Conservation (phyloP, 495 filamentous ascomycete genomes). For the Aspergillus campestris region DNA sequence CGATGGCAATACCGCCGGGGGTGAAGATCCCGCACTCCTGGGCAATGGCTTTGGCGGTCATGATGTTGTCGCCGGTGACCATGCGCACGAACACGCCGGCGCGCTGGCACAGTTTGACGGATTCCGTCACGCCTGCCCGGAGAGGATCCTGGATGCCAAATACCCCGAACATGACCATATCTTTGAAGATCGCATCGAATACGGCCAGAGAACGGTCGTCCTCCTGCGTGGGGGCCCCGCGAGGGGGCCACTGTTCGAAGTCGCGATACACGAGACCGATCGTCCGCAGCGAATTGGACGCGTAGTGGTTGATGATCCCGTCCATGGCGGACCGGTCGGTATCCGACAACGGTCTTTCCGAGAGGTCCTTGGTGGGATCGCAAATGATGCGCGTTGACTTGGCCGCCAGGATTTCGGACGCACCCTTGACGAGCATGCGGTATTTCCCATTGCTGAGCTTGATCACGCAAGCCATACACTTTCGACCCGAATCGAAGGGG, state of each 20-base stretch:
- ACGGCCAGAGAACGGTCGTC: slow-evolving; percentile 60
- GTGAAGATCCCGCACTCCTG: slow-evolving; percentile 76
- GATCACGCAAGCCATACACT: slow-evolving; percentile 82
- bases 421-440: slow-evolving; percentile 76
- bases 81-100: slow-evolving; percentile 83
- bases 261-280: slow-evolving; percentile 84
- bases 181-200: slow-evolving; percentile 72
- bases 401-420: slow-evolving; percentile 75
- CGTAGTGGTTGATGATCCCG: slow-evolving; percentile 65
- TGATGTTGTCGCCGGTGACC: slow-evolving; percentile 85
- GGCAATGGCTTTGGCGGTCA: slow-evolving; percentile 81
- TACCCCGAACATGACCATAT: slow-evolving; percentile 70
- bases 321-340: slow-evolving; percentile 53
- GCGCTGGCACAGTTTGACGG: slow-evolving; percentile 63
- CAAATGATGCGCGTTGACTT: slow-evolving; percentile 64
- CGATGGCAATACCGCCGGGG: slow-evolving; percentile 67
- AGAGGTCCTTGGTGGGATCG: slow-evolving; percentile 56
- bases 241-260: slow-evolving; percentile 83
- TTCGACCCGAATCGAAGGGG: slow-evolving; percentile 79
- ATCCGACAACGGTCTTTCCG: slow-evolving; percentile 44
- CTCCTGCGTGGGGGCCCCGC: slow-evolving; percentile 53
- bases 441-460: slow-evolving; percentile 56
- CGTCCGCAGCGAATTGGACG: slow-evolving; percentile 72
- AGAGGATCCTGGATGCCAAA: slow-evolving; percentile 88
- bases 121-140: slow-evolving; percentile 64